Percentiles rank a stretch among this genome's conserved stretches.
phyloP scores from a whole-genome alignment of 495 filamentous ascomycete genomes.

The Peziza echinospora region DNA sequence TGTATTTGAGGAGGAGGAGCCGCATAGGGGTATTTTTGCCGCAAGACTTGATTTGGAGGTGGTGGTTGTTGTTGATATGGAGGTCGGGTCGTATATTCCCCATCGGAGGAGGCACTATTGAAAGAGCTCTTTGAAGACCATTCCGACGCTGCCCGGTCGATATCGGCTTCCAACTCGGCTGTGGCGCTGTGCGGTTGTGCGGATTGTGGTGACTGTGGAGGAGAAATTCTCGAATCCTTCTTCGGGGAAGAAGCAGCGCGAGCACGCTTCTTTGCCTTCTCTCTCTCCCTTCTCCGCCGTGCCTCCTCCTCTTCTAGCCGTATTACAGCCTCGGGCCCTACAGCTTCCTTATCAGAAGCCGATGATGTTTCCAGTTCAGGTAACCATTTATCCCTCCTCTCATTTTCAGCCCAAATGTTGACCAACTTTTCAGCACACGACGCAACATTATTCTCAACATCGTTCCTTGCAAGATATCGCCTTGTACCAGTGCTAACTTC shows the following conservation, averaged over 20 bases:
- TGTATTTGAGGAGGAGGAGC: not conserved
- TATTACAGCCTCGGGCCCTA: not conserved
- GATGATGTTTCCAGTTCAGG: no score
- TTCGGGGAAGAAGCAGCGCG: not conserved
- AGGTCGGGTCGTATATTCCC: not conserved
- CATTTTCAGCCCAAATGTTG: slow-evolving; percentile 40
- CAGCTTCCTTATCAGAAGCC: not conserved
- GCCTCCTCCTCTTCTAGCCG: not conserved
- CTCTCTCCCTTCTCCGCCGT: not conserved
- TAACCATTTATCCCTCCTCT: not conserved
- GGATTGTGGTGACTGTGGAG: not conserved
- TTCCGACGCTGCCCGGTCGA: not conserved
- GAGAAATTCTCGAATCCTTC: not conserved
- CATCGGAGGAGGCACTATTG: not conserved
- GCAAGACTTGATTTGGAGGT: not conserved
- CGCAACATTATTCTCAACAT: slow-evolving; percentile 52
- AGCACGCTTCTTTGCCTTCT: no score
- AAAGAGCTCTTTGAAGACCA: not conserved
- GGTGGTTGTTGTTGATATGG: slow-evolving; percentile 1
- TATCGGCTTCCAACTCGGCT: not conserved
- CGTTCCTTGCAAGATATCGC: slow-evolving; percentile 48
- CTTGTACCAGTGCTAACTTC: slow-evolving; percentile 85
- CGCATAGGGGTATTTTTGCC: no score
- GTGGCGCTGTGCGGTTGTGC: no score
- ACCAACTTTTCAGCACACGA: slow-evolving; percentile 62